Evolutionary conservation across 345 rosid species (phyloP), one percentile per base, ranked within the genome.

Genomic region (Isatis tinctoria): DNA sequence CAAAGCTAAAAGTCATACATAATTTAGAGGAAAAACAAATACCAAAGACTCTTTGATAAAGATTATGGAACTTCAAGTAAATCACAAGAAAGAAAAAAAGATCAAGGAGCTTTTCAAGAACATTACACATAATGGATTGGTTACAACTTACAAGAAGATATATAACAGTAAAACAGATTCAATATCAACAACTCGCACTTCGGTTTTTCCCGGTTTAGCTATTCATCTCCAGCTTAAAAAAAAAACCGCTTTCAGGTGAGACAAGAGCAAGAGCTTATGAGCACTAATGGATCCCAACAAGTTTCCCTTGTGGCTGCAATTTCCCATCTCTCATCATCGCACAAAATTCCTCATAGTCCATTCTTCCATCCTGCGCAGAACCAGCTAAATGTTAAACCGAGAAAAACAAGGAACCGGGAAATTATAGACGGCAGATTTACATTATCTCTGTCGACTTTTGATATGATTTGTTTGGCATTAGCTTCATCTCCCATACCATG

Each of bases 301-400:
- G 40, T 10, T 36, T 36, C 13, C 40, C 13, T 2, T 36, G 40
- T 36, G 40, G 40, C 40, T 36, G 40, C 12, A 10, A 10, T 36
- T 36, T 10, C 0, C 13, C 40, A 35, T 87, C 83, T 82, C 87
- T 85, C 97, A 93, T 87, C 94, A 89, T 91, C 10, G 88, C 36
- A 69, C 97, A 85, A 72, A 93, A 93, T 32, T 91, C 97, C 39
- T 90, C 90, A 9, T 87, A 89, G 85, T 87, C 82, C 76, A 91
- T 91, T 81, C 78, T 91, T 54, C 96, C 97, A 60, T 91, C 98
- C 98, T 90, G 67, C 36, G 0, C 27, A 20, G 35, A 33, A 63
- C 35, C 44, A 6, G 13, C 12, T 62, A 14, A 40, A 43, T 13
- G 12, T 39, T 49, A 16, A 57, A 20, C 32, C 49, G 26, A 1